Conservation (phyloP, 2,329 filamentous ascomycete genomes). For the Phialophora chinensis region DNA sequence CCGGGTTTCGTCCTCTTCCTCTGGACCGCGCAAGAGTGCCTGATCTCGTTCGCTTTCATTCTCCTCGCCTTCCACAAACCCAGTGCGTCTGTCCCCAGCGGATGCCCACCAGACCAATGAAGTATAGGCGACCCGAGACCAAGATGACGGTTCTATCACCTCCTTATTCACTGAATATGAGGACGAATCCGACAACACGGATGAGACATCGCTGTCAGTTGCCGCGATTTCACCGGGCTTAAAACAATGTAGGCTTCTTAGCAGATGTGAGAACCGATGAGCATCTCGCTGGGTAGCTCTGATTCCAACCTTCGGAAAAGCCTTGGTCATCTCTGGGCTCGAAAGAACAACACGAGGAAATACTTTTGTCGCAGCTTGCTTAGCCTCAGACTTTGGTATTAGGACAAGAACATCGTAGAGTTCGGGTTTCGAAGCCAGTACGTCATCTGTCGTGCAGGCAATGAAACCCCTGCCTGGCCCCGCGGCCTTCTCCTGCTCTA, state of each 20-base stretch:
- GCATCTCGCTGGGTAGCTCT: conserved; percentile 91
- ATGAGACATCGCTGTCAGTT: conserved; percentile 48
- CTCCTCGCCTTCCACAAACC: conserved; percentile 61
- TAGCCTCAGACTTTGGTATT: conserved; percentile 68
- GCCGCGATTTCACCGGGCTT: conserved; percentile 32
- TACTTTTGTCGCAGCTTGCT: conserved; percentile 60
- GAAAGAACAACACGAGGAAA: conserved; percentile 78
- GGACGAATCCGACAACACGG: conserved; percentile 43
- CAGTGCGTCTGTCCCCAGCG: conserved; percentile 64
- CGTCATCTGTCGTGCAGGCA: conserved; percentile 93
- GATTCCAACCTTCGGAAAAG: conserved; percentile 65
- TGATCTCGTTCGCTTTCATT: conserved; percentile 54
- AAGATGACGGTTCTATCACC: conserved; percentile 63
- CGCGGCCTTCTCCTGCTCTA: conserved; percentile 54
- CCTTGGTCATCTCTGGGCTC: conserved; percentile 37
- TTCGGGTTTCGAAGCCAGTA: conserved; percentile 81
- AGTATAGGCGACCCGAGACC: conserved; percentile 65
- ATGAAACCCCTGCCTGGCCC: conserved; percentile 73
- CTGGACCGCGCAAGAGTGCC: conserved; percentile 48
- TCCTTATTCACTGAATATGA: conserved; percentile 50
- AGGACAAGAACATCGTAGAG: conserved; percentile 91
- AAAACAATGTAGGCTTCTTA: conserved; percentile 60
- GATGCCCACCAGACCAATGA: conserved; percentile 73
- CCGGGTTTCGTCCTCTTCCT: conserved; percentile 45
- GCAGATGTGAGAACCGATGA: conserved; percentile 75